Conservation (phyloP, 192 early-diverging fungal genomes). For the Umbelopsis sp. region DNA sequence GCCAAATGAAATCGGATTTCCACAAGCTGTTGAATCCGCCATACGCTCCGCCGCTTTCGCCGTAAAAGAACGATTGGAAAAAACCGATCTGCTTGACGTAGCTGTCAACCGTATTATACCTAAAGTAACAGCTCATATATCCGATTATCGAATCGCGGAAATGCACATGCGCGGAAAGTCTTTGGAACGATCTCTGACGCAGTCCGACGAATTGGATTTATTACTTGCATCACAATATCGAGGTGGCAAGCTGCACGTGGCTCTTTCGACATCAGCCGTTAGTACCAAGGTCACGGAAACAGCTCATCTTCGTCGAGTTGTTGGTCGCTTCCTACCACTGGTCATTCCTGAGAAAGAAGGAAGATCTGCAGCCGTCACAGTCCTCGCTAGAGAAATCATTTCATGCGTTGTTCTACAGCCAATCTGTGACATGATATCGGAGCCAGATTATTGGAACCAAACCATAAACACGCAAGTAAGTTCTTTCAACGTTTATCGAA, state of each 20-base stretch:
- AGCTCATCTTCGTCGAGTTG: conserved; percentile 63
- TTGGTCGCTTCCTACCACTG: conserved; percentile 65
- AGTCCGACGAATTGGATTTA: conserved; percentile 57
- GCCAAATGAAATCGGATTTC: conserved; percentile 48
- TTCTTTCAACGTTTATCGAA: conserved; percentile 42
- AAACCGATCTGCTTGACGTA: conserved; percentile 64
- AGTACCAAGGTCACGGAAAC: conserved; percentile 49
- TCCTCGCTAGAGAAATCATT: conserved; percentile 78
- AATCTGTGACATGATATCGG: conserved; percentile 64
- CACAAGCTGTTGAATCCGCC: conserved; percentile 48
- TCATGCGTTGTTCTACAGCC: conserved; percentile 70
- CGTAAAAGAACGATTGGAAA: conserved; percentile 43
- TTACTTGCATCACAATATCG: conserved; percentile 59
- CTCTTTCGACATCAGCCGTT: conserved; percentile 49
- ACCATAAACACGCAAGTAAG: conserved; percentile 67
- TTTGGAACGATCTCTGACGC: conserved; percentile 49
- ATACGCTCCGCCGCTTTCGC: conserved; percentile 41
- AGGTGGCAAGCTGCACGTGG: conserved; percentile 58
- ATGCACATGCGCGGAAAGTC: conserved; percentile 44
- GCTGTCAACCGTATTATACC: conserved; percentile 66
- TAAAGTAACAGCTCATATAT: conserved; percentile 70
- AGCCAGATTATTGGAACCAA: conserved; percentile 90
- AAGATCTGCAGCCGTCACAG: conserved; percentile 55
- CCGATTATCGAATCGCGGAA: conserved; percentile 64
- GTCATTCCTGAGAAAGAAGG: conserved; percentile 62